Base-by-base conservation (phyloP, 495 filamentous ascomycete species). In the Penicillium cosmopolitanum region DNA sequence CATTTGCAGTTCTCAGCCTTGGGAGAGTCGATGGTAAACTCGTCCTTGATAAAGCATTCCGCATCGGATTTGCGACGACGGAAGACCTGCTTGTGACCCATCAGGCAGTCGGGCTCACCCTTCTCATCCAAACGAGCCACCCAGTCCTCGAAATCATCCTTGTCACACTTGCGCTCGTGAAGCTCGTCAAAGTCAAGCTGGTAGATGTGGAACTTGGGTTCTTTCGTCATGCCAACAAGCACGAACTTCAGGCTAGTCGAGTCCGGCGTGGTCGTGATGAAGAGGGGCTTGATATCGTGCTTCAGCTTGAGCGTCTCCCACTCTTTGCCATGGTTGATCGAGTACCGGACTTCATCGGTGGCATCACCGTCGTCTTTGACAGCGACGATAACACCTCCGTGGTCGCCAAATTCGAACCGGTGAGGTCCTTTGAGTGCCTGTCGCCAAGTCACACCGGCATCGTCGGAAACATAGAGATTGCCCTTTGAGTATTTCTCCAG, bases 331-430 rank as follows among this genome's bases (percentile, higher is more conserved):
- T 97, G 92, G 68, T 98, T 83, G 40, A 96, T 76, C 2, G 96
- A 98, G 72, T 92, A 98, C 42, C 70, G 74, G 55, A 97, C 77
- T 61, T 89, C 73, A 50, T 92, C 73, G 7, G 89, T 90, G 52
- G 68, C 70, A 19, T 72, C 80, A 13, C 42, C 16, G 40, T 82
- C 78, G 62, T 96, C 91, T 35, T 79, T 77, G 40, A 97, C 77
- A 8, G 95, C 95, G 35, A 96, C 80, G 4, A 98, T 78, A 21
- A 98, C 84, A 21, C 92, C 89, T 6, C 95, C 95, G 62, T 94
- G 85, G 60, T 96, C 93, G 31, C 94, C 95, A 72, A 97, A 93
- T 66, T 96, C 92, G 73, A 96, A 98, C 68, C 90, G 94, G 72
- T 98, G 92, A 5, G 93, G 87, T n/a, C 88, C 88, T 19, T 93